A percentile compares a stretch with the other conserved stretches of the same genome.
phyloP scores from a whole-genome alignment of 345 rosid species.

The Euphorbia peplus region DNA sequence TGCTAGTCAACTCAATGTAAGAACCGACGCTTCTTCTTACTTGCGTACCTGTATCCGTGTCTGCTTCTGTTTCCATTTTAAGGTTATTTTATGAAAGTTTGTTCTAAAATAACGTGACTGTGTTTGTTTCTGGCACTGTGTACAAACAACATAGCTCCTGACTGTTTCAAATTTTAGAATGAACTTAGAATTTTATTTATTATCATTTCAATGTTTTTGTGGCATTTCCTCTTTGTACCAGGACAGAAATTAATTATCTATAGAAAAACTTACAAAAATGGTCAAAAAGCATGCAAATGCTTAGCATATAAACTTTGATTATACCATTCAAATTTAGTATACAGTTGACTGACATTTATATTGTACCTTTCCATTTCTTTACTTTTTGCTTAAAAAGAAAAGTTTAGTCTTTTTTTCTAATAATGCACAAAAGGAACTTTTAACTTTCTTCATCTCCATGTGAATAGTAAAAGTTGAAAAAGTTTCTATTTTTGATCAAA shows the following conservation, averaged over 20 bases:
- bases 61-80: background rate
- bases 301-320: background rate
- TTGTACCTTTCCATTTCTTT: background rate
- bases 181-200: background rate
- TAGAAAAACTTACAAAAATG: background rate
- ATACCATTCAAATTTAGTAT: background rate
- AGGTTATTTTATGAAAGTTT: too few species aligned
- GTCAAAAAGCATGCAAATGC: background rate
- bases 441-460: background rate
- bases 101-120: too few species aligned
- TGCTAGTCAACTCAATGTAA: slow-evolving; percentile 72
- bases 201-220: background rate
- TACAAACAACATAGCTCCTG: too few species aligned
- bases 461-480: background rate
- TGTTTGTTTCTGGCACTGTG: too few species aligned
- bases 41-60: too few species aligned
- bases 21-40: too few species aligned
- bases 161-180: background rate
- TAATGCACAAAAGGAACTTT: background rate
- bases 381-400: background rate
- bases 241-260: background rate
- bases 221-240: background rate
- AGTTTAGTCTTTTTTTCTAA: background rate
- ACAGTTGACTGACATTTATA: background rate
- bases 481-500: too few species aligned